Base-by-base conservation (phyloP, 1,284 basidiomycete species). In the Sporisorium reilianum region DNA sequence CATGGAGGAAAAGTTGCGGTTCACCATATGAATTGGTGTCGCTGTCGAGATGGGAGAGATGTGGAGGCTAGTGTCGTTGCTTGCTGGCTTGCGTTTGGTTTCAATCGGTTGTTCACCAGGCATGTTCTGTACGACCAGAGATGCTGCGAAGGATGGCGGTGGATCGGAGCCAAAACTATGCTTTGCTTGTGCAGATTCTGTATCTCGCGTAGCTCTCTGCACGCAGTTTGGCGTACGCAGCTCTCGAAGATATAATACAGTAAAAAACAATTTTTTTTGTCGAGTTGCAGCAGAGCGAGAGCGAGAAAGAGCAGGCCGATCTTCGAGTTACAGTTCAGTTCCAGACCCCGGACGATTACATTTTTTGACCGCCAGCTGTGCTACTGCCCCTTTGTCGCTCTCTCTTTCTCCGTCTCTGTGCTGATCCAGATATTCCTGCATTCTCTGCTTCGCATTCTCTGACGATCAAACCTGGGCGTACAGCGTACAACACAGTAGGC, bases 301-400 rank as follows among this genome's bases (percentile, higher is more conserved):
- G n/a, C n/a, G n/a, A n/a, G 5, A 16, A 12, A 34, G 32, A 7
- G 28, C 36, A 12, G 10, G 52, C 51, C 65, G 66, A 68, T 68
- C 60, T 63, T 69, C 56, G 53, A 59, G 42, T 48, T 59, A 64
- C 66, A 63, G 51, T 54, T 53, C 57, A 56, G 46, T 48, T 50
- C 41, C 66, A 68, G 60, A 68, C 66, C 60, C 60, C 52, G 59
- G 52, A 44, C 20, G 32, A 22, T 28, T 50, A n/a, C n/a, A n/a
- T n/a, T n/a, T n/a, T n/a, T n/a, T n/a, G n/a, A n/a, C n/a, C n/a
- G n/a, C n/a, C n/a, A n/a, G n/a, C n/a, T n/a, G n/a, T n/a, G n/a
- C 23, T 20, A 48, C 41, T 50, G n/a, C 6, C 42, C 16, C 20
- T 20, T 22, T 41, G 20, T 12, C 20, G 1, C 14, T 44, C 41